These are phyloP conservation scores for Leishmania mexicana DNA, from an alignment of 208 protist species.

Conservation along the genomic window DNA sequence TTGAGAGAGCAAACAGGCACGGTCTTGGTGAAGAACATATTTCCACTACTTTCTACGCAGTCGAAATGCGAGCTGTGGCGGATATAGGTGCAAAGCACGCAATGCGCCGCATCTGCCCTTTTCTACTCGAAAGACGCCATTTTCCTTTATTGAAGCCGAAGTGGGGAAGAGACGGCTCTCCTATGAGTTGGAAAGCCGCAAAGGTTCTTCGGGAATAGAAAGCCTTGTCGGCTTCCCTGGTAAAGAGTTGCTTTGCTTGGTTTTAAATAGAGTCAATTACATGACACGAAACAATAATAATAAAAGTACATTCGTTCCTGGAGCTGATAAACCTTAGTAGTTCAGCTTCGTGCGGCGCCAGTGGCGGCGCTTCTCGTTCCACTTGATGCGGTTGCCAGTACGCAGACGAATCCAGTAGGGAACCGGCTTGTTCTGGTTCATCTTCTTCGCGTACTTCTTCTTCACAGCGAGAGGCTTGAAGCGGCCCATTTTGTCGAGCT, in stretches of 20 bases:
- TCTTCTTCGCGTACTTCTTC: slow-evolving; percentile 95
- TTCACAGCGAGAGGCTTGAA: slow-evolving; percentile 93
- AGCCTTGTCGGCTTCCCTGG: not conserved
- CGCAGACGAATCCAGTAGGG: slow-evolving; percentile 94
- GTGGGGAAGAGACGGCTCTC: not conserved
- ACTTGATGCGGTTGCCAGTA: slow-evolving; percentile 93
- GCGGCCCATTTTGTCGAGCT: slow-evolving; percentile 64
- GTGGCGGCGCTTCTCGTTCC: slow-evolving; percentile 96
- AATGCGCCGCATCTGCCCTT: not conserved
- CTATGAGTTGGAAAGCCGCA: not conserved
- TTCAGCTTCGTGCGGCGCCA: slow-evolving; percentile 96
- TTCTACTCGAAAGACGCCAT: not conserved
- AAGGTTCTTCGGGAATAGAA: not conserved
- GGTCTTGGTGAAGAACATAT: not conserved
- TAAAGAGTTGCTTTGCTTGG: not conserved
- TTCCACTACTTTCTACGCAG: not conserved
- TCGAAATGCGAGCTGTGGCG: not conserved
- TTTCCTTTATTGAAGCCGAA: not conserved
- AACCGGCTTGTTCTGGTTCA: slow-evolving; percentile 94
- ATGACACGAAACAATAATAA: slow-evolving; percentile 11
- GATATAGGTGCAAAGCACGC: not conserved
- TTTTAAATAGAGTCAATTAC: not conserved
- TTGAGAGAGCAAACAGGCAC: not conserved
- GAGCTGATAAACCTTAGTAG: slow-evolving; percentile 53
- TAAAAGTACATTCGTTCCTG: slow-evolving; percentile 12